Conservation (phyloP, 805 yeast species). For the Pichia insulana region DNA sequence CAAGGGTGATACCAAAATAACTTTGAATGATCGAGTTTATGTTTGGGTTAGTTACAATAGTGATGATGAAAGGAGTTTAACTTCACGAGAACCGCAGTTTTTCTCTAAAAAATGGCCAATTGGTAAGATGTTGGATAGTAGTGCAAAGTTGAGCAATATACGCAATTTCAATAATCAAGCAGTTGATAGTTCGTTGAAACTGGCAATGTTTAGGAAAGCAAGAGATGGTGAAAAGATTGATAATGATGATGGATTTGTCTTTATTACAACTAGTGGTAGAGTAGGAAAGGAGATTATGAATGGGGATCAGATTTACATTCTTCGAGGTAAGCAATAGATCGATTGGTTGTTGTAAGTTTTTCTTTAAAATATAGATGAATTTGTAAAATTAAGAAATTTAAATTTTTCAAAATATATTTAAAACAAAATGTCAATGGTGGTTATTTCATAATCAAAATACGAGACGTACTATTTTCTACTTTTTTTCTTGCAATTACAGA, state of each 20-base stretch:
- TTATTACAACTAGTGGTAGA: slow-evolving; percentile 31
- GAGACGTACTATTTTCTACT: no score
- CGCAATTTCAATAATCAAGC: slow-evolving; percentile 42
- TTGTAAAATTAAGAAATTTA: no score
- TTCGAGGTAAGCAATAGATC: slow-evolving; percentile 37
- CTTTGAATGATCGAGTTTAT: slow-evolving; percentile 38
- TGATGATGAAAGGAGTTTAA: slow-evolving; percentile 14
- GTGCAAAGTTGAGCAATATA: slow-evolving; percentile 39
- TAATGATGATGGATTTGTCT: slow-evolving; percentile 16
- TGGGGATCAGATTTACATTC: slow-evolving; percentile 45
- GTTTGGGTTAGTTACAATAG: slow-evolving; percentile 38
- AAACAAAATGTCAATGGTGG: no score
- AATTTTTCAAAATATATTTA: no score
- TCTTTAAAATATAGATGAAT: no score
- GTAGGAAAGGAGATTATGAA: slow-evolving; percentile 34
- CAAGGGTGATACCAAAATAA: slow-evolving; percentile 42
- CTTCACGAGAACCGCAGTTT: slow-evolving; percentile 26
- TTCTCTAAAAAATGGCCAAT: slow-evolving; percentile 51
- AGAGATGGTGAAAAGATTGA: slow-evolving; percentile 17
- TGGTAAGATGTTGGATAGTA: slow-evolving; percentile 48
- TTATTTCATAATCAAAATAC: no score
- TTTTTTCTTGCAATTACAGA: no score
- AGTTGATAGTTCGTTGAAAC: slow-evolving; percentile 31
- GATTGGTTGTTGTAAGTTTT: no score
- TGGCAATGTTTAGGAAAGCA: slow-evolving; percentile 37